Percentiles rank a stretch among this genome's conserved stretches.
Evolutionary conservation across 768 basidiomycete genomes (phyloP).

Genomic region (Terana coerulea): DNA sequence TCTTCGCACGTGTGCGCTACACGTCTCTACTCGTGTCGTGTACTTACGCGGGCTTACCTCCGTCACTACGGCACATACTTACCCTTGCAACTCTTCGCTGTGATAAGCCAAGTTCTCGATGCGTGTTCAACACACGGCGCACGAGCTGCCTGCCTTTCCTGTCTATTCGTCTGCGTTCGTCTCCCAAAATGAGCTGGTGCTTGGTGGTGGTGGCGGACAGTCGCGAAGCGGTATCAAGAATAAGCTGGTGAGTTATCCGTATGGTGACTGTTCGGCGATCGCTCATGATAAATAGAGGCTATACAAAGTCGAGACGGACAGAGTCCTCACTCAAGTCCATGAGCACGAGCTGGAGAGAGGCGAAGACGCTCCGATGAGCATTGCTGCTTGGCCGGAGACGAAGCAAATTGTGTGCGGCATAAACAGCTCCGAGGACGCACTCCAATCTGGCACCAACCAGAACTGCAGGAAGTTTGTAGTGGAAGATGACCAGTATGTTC

Average conservation of each 20-base stretch:
- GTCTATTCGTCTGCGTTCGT: conserved; percentile 86
- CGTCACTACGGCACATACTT: background rate
- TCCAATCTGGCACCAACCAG: conserved; percentile 68
- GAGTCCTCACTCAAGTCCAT: conserved; percentile 49
- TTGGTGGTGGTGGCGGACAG: conserved; percentile 90
- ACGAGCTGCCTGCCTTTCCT: conserved; percentile 79
- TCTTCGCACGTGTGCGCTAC: background rate
- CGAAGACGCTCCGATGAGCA: conserved; percentile 97
- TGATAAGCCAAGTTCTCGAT: conserved; percentile 36
- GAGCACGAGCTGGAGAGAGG: conserved; percentile 75
- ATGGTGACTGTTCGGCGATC: background rate
- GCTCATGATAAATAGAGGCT: conserved; percentile 46
- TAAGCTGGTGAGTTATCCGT: conserved; percentile 62
- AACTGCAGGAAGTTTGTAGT: conserved; percentile 77
- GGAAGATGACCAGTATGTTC: conserved; percentile 54
- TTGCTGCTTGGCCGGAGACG: conserved; percentile 60
- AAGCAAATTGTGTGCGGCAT: conserved; percentile 77
- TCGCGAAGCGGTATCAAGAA: conserved; percentile 90
- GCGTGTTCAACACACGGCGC: conserved; percentile 75
- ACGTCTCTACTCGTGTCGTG: background rate
- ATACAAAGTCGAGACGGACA: conserved; percentile 54
- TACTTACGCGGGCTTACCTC: background rate
- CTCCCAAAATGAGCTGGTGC: conserved; percentile 62
- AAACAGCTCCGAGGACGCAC: conserved; percentile 66
- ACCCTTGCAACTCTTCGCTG: background rate